These are phyloP conservation scores for Geotrichum candidum DNA, from an alignment of 1,139 yeast genomes.

Conservation along the genomic window DNA sequence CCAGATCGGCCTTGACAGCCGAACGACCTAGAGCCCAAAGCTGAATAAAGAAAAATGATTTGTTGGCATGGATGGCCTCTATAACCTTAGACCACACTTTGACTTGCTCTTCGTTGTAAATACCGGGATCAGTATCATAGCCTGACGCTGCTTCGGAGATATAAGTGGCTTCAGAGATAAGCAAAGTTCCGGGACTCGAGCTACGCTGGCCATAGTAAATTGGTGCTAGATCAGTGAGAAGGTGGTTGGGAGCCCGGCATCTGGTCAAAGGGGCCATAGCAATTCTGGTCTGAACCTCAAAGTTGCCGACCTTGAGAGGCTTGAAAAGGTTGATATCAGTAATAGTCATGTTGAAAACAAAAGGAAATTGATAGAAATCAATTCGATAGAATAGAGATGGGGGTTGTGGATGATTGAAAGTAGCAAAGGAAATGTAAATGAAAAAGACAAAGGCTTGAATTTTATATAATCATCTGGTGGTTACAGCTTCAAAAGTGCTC, in stretches of 20 bases:
- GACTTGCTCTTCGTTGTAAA: slow-evolving; percentile 41
- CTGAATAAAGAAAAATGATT: slow-evolving; percentile 36
- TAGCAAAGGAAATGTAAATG: too few relatives aligned
- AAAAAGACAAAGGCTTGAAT: too few relatives aligned
- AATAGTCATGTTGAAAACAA: background rate
- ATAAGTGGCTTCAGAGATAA: slow-evolving; percentile 43
- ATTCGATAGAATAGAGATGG: background rate
- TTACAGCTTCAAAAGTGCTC: too few relatives aligned
- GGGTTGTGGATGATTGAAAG: too few relatives aligned
- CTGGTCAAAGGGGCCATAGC: slow-evolving; percentile 54
- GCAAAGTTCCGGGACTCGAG: slow-evolving; percentile 44
- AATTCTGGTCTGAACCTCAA: slow-evolving; percentile 38
- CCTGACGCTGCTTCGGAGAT: slow-evolving; percentile 36
- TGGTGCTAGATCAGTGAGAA: slow-evolving; percentile 44
- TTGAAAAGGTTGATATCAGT: slow-evolving; percentile 4
- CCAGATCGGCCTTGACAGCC: slow-evolving; percentile 35
- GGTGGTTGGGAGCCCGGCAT: slow-evolving; percentile 35
- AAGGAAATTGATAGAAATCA: too few relatives aligned
- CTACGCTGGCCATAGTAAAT: slow-evolving; percentile 51
- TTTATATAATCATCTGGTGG: too few relatives aligned
- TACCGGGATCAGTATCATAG: slow-evolving; percentile 38
- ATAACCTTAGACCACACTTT: slow-evolving; percentile 37
- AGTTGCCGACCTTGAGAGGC: slow-evolving; percentile 10
- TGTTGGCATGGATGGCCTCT: slow-evolving; percentile 36
- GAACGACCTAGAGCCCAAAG: slow-evolving; percentile 42